Evolutionary conservation across 257 asterid genomes (phyloP).

Genomic region (Solanum paucissectum): DNA sequence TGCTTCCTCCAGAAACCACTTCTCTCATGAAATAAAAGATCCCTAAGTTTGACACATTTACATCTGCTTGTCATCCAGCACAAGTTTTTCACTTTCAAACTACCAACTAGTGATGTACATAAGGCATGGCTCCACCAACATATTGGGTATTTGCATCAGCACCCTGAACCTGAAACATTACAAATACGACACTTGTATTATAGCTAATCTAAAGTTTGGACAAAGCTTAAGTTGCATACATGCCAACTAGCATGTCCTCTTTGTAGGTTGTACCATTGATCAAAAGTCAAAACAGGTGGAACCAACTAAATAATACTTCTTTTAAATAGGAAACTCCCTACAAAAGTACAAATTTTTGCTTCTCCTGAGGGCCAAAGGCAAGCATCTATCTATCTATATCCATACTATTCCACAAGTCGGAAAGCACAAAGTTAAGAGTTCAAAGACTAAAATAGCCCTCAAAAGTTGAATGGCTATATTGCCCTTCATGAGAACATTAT

Average conservation of each 20-base stretch:
- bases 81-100: not conserved
- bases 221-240: not conserved
- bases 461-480: too few relatives aligned
- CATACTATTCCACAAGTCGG: too few relatives aligned
- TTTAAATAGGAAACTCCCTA: not conserved
- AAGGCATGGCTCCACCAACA: slow-evolving; percentile 16
- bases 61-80: not conserved
- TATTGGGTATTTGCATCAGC: slow-evolving; percentile 11
- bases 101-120: slow-evolving; percentile 4
- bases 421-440: not conserved
- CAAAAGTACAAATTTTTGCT: not conserved
- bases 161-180: slow-evolving; percentile 18
- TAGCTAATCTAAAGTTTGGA: not conserved
- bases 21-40: not conserved
- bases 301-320: not conserved
- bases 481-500: not conserved
- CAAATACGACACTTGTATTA: not conserved
- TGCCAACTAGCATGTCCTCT: not conserved
- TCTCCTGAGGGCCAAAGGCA: not conserved
- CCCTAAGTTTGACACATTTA: not conserved
- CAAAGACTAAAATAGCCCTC: not conserved
- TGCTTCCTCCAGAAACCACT: not conserved
- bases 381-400: not conserved
- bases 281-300: not conserved
- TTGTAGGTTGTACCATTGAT: not conserved